phyloP scores from a whole-genome alignment of 2,329 filamentous ascomycete species.

The Sporothrix globosa region DNA sequence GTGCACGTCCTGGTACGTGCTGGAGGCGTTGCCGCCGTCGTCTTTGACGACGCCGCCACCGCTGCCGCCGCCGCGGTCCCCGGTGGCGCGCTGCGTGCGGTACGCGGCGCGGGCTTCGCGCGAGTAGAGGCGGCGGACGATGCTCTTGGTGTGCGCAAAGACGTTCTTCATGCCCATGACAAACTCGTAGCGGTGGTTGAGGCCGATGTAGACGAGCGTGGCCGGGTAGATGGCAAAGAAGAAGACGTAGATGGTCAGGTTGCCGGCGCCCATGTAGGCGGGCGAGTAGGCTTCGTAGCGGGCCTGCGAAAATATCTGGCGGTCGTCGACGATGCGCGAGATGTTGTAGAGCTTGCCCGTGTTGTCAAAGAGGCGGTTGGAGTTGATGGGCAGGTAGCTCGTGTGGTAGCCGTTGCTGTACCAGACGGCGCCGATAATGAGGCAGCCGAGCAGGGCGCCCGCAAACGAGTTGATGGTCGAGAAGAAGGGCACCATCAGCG shows the following conservation, averaged over 20 bases:
- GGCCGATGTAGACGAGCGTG: slow-evolving; percentile 53
- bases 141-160: slow-evolving; percentile 9
- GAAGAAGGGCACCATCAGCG: slow-evolving; percentile 50
- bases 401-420: slow-evolving; percentile 63
- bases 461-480: slow-evolving; percentile 65
- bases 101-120: not conserved
- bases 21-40: not conserved
- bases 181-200: slow-evolving; percentile 46
- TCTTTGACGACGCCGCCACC: not conserved
- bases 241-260: slow-evolving; percentile 56
- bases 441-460: slow-evolving; percentile 58
- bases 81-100: not conserved
- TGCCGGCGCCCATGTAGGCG: slow-evolving; percentile 55
- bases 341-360: slow-evolving; percentile 54
- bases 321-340: slow-evolving; percentile 47
- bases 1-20: slow-evolving; percentile 46
- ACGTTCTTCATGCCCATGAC: slow-evolving; percentile 28
- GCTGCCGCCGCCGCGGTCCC: not conserved
- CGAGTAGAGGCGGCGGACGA: not conserved
- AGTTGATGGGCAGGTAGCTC: slow-evolving; percentile 56
- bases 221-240: slow-evolving; percentile 61
- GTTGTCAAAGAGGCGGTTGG: slow-evolving; percentile 56
- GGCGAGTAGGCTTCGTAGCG: slow-evolving; percentile 57
- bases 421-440: slow-evolving; percentile 60
- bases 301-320: slow-evolving; percentile 51